phyloP scores from a whole-genome alignment of 2,329 filamentous ascomycete genomes.

The Huntiella savannae region DNA sequence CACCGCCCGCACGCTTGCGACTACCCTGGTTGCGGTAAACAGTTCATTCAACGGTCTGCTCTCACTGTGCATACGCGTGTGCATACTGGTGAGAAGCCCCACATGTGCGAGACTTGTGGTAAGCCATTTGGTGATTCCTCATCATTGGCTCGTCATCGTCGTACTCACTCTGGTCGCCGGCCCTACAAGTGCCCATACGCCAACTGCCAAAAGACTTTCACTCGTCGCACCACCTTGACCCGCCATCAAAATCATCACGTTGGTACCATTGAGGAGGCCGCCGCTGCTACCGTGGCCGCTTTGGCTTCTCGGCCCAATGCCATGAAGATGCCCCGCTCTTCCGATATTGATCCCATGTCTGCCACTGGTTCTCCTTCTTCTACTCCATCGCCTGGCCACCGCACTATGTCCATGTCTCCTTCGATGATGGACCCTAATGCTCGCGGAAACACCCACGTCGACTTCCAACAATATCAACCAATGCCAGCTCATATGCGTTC shows the following conservation, averaged over 20 bases:
- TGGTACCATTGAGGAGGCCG: constrained; percentile 85
- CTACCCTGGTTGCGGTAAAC: constrained; percentile 72
- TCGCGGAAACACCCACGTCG: constrained; percentile 12
- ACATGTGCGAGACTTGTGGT: constrained; percentile 90
- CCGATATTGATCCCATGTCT: constrained; percentile 52
- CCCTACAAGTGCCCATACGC: constrained; percentile 96
- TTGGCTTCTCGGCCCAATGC: constrained; percentile 37
- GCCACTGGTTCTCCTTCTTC: constrained; percentile 55
- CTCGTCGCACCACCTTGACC: constrained; percentile 81
- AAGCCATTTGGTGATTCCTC: constrained; percentile 98
- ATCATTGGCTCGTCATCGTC: constrained; percentile 76
- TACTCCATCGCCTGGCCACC: constrained; percentile 68
- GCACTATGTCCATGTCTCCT: constrained; percentile 63
- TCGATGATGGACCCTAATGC: constrained; percentile 23
- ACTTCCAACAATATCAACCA: constrained; percentile 54
- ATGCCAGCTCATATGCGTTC: constrained; percentile 67
- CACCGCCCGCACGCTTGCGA: constrained; percentile 85
- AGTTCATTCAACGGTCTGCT: constrained; percentile 92
- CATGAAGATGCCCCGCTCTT: constrained; percentile 29
- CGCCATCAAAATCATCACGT: constrained; percentile 92
- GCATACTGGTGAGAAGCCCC: constrained; percentile 94
- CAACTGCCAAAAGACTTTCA: constrained; percentile 97
- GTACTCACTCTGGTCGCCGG: constrained; percentile 87
- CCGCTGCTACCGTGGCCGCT: constrained; percentile 70
- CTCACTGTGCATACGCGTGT: constrained; percentile 89